phyloP scores from a whole-genome alignment of 139 green algal genomes.

The Chloropicon primus region DNA sequence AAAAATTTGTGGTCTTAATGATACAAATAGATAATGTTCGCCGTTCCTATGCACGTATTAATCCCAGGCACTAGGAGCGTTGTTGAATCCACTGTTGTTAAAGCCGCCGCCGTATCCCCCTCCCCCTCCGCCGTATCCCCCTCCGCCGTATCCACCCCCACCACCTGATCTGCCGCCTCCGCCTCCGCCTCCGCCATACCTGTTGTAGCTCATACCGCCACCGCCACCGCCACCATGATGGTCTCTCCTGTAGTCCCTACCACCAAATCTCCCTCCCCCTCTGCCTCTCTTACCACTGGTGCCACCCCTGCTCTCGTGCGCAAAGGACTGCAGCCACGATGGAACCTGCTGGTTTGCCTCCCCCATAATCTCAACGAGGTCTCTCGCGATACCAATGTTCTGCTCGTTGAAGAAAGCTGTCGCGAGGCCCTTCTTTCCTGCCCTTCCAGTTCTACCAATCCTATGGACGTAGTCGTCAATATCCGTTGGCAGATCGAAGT shows the following conservation, averaged over 20 bases:
- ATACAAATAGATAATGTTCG: too few species aligned
- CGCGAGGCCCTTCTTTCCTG: slow-evolving; percentile 92
- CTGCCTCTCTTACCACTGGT: slow-evolving; percentile 15
- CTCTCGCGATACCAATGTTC: slow-evolving; percentile 38
- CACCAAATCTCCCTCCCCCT: slow-evolving; percentile 59
- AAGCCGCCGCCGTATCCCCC: slow-evolving; percentile 17
- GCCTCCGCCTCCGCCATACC: slow-evolving; percentile 19
- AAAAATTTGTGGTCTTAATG: neutral
- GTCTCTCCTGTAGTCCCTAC: slow-evolving; percentile 76
- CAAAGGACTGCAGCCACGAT: slow-evolving; percentile 70
- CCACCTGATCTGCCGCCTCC: slow-evolving; percentile 31
- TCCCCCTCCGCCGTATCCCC: slow-evolving; percentile 12
- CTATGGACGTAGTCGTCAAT: slow-evolving; percentile 97
- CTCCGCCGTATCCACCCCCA: slow-evolving; percentile 21
- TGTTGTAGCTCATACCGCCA: slow-evolving; percentile 3
- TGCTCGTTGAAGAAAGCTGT: slow-evolving; percentile 69
- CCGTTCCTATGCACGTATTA: neutral
- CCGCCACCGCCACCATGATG: slow-evolving; percentile 6
- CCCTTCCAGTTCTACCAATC: slow-evolving; percentile 80
- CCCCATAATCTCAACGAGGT: slow-evolving; percentile 62
- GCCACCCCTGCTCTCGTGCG: slow-evolving; percentile 8
- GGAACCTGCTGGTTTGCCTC: slow-evolving; percentile 96
- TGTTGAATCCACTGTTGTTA: slow-evolving; percentile 7
- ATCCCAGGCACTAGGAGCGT: neutral
- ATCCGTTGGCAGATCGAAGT: slow-evolving; percentile 93